Evolutionary conservation across 2,329 filamentous ascomycete genomes (phyloP).

Genomic region (Aspergillus novoparasiticus): DNA sequence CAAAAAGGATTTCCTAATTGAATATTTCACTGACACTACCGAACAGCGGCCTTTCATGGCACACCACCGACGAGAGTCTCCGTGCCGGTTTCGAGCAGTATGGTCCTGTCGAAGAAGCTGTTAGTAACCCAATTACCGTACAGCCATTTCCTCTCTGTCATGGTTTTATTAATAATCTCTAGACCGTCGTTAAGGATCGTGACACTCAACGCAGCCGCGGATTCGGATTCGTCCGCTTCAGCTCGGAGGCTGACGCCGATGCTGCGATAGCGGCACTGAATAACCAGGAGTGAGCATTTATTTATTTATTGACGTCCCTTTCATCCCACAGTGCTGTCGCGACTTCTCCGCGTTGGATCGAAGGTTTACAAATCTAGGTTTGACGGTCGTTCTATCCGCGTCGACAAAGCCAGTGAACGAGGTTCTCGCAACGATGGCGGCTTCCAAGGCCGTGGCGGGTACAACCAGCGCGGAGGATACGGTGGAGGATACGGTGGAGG

Average conservation of each 20-base stretch:
- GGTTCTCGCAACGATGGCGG: conserved; percentile 58
- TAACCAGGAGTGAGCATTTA: conserved; percentile 67
- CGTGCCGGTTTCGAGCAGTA: conserved; percentile 92
- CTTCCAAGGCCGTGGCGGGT: conserved; percentile 49
- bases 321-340: conserved; percentile 20
- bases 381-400: conserved; percentile 89
- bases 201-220: conserved; percentile 96
- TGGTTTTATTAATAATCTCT: conserved; percentile 21
- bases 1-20: not conserved
- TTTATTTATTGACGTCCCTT: conserved; percentile 7
- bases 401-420: conserved; percentile 91
- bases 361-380: conserved; percentile 61
- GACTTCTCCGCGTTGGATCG: conserved; percentile 10
- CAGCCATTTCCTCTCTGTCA: not conserved
- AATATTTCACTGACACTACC: conserved; percentile 1
- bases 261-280: conserved; percentile 34
- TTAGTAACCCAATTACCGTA: conserved; percentile 56
- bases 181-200: conserved; percentile 98
- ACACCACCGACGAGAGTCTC: conserved; percentile 87
- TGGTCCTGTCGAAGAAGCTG: conserved; percentile 89
- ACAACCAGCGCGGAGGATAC: conserved; percentile 42
- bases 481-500: conserved; percentile 9
- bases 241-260: conserved; percentile 48
- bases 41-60: conserved; percentile 93
- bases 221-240: conserved; percentile 94